A percentile compares a stretch with the other conserved stretches of the same genome.
phyloP scores from a whole-genome alignment of 805 yeast species.

The Zygosaccharomyces pseudorouxii region DNA sequence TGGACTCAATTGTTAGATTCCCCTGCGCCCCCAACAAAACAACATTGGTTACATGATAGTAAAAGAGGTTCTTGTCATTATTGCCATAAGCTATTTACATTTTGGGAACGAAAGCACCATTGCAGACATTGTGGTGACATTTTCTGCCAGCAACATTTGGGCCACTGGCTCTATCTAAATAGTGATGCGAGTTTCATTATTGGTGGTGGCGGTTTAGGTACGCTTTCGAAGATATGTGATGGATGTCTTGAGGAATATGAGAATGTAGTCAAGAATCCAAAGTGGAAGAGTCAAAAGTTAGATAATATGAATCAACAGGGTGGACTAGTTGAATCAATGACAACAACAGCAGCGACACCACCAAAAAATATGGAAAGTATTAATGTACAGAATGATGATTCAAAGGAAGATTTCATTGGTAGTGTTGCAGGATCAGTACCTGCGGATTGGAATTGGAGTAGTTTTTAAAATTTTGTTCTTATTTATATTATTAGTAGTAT shows the following conservation, averaged over 20 bases:
- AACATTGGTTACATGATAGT: slow-evolving; percentile 74
- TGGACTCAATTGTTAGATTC: slow-evolving; percentile 24
- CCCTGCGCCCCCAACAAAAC: slow-evolving; percentile 44
- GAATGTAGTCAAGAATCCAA: slow-evolving; percentile 37
- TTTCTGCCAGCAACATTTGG: slow-evolving; percentile 65
- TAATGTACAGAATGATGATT: slow-evolving; percentile 4
- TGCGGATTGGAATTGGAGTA: slow-evolving; percentile 78
- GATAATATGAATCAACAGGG: background rate
- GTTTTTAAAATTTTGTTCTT: slow-evolving; percentile 41
- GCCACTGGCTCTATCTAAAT: slow-evolving; percentile 51
- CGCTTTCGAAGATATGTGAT: slow-evolving; percentile 64
- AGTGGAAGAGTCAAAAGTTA: slow-evolving; percentile 16
- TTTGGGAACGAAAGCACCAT: slow-evolving; percentile 76
- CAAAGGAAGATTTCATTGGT: slow-evolving; percentile 22
- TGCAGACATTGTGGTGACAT: slow-evolving; percentile 83
- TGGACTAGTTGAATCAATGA: slow-evolving; percentile 33
- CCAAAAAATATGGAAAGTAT: background rate
- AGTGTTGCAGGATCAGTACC: slow-evolving; percentile 50
- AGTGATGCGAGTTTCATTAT: slow-evolving; percentile 59
- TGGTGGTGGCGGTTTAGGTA: slow-evolving; percentile 57
- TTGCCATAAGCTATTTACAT: slow-evolving; percentile 67
- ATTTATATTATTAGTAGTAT: slow-evolving; percentile 1
- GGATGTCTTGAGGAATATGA: slow-evolving; percentile 60
- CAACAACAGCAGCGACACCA: background rate
- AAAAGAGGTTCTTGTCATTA: slow-evolving; percentile 57